Evolutionary conservation across 2,329 filamentous ascomycete genomes (phyloP).

Genomic region (Chalaropsis thielavioides): DNA sequence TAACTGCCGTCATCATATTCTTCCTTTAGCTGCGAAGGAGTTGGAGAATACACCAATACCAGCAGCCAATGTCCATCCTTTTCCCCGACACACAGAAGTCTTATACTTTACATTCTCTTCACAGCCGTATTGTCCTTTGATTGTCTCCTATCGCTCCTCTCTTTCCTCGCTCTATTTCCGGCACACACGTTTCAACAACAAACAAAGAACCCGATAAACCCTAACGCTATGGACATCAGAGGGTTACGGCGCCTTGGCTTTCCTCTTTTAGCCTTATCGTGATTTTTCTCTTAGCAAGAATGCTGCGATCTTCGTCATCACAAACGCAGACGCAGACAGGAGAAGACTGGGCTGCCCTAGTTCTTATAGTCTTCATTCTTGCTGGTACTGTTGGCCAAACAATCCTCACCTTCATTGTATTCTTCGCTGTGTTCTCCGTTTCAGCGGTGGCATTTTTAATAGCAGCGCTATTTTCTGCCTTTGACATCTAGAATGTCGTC

Average conservation of each 20-base stretch:
- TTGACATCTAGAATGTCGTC: neutral
- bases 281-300: neutral
- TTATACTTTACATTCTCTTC: neutral
- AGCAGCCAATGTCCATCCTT: neutral
- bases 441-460: neutral
- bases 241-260: conserved; percentile 5
- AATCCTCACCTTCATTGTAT: neutral
- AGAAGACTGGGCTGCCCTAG: neutral
- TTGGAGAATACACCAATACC: neutral
- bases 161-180: neutral
- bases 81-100: neutral
- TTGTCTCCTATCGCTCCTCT: neutral
- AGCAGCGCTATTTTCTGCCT: neutral
- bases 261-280: conserved; percentile 2
- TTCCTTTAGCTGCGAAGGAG: neutral
- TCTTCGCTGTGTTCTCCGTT: neutral
- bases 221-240: neutral
- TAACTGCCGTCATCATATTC: neutral
- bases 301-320: conserved; percentile 5
- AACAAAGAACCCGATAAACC: neutral
- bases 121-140: neutral
- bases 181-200: neutral
- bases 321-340: neutral
- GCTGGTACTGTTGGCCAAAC: neutral
- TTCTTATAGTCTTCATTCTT: neutral